Percentiles rank a stretch among this genome's conserved stretches.
phyloP scores from a whole-genome alignment of 345 rosid species.

The Hibiscus syriacus region DNA sequence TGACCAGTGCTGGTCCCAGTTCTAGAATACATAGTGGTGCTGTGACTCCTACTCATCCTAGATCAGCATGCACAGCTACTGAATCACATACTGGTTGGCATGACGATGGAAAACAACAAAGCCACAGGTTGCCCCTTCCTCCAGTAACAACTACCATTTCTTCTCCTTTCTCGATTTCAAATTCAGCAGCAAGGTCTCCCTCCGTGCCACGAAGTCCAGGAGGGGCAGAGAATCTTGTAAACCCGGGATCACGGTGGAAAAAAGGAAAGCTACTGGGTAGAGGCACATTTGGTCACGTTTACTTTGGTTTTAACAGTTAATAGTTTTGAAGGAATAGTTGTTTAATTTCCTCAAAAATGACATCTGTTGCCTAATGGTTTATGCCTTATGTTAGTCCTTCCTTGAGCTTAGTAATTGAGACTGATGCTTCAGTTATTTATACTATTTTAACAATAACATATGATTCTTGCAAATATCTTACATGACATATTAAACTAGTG shows the following conservation, averaged over 20 bases:
- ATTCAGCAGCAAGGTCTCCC: conserved; percentile 71
- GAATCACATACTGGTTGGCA: no score
- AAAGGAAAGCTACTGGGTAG: conserved; percentile 70
- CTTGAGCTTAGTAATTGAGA: not conserved
- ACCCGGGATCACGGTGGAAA: conserved; percentile 60
- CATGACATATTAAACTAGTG: conserved; percentile 1
- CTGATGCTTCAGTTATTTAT: not conserved
- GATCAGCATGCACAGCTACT: no score
- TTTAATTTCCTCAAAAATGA: not conserved
- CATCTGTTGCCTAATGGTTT: not conserved
- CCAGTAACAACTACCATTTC: conserved; percentile 32
- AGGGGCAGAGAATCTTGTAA: conserved; percentile 52
- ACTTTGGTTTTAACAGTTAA: conserved; percentile 59
- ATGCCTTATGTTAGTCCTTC: not conserved
- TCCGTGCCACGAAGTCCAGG: conserved; percentile 73
- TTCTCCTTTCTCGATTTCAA: conserved; percentile 55
- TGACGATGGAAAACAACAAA: no score
- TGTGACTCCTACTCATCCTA: no score
- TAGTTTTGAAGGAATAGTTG: not conserved
- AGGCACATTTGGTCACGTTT: conserved; percentile 83
- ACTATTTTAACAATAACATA: conserved; percentile 1
- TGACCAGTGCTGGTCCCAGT: no score
- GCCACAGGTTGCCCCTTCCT: no score
- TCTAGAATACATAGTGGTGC: no score
- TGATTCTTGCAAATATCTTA: not conserved